These are phyloP conservation scores for Rosa multiflora DNA, from an alignment of 306 rosid genomes.

Conservation along the genomic window DNA sequence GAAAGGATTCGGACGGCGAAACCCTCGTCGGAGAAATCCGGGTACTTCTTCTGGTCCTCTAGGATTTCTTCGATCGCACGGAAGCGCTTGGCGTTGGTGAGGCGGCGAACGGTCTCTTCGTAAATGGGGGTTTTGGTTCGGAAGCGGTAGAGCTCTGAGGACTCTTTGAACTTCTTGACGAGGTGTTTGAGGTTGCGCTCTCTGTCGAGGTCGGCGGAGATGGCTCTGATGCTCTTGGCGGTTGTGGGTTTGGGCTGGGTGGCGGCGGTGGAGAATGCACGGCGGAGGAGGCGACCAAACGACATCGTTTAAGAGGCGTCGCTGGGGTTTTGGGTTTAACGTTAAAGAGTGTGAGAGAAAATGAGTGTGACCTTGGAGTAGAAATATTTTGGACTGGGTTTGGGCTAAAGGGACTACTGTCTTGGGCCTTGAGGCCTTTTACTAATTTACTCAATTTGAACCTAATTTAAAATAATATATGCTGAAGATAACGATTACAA, in stretches of 20 bases:
- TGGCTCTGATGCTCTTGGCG: conserved; percentile 26
- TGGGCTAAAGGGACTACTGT: neutral
- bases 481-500: too few species aligned
- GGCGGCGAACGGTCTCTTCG: conserved; percentile 64
- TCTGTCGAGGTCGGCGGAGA: conserved; percentile 43
- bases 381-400: neutral
- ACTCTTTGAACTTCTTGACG: conserved; percentile 65
- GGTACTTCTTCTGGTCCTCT: conserved; percentile 62
- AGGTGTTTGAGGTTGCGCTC: conserved; percentile 53
- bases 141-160: conserved; percentile 59
- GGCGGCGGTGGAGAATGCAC: conserved; percentile 41
- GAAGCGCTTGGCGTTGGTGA: conserved; percentile 62
- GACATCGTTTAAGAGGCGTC: conserved; percentile 22
- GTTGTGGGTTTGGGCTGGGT: conserved; percentile 23
- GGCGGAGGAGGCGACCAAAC: conserved; percentile 52
- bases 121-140: conserved; percentile 51
- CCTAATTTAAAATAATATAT: too few species aligned
- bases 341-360: neutral
- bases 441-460: too few species aligned
- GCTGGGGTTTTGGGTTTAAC: neutral
- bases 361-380: neutral
- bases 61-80: conserved; percentile 58
- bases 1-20: conserved; percentile 53
- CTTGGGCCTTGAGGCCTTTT: neutral
- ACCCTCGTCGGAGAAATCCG: conserved; percentile 55